Conservation (phyloP, 2,329 filamentous ascomycete species). For the Colletotrichum sp. region DNA sequence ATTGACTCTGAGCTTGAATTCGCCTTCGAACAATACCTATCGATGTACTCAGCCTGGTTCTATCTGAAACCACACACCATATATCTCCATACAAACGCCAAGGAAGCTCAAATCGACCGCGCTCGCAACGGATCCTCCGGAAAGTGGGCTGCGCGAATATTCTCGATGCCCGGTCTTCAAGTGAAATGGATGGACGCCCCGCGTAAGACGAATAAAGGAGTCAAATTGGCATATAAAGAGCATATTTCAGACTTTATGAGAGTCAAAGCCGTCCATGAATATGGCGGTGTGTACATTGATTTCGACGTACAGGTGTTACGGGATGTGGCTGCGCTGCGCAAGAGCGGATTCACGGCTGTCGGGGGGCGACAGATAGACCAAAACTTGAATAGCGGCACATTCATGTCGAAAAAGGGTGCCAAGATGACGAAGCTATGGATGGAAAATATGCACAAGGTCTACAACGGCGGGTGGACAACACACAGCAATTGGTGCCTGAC, state of each 20-base stretch:
- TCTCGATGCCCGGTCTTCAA: not conserved
- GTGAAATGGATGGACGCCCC: not conserved
- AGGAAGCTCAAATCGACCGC: not conserved
- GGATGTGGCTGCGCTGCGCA: not conserved
- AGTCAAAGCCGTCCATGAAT: conserved; percentile 22
- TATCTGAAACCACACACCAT: not conserved
- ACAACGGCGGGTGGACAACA: conserved; percentile 30
- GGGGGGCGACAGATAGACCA: not conserved
- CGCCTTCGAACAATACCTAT: not conserved
- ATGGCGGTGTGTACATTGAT: conserved; percentile 29
- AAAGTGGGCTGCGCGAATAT: not conserved
- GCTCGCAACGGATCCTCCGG: not conserved
- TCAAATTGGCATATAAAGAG: not conserved
- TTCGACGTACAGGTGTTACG: conserved; percentile 22
- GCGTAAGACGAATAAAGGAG: not conserved
- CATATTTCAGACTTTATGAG: conserved; percentile 14
- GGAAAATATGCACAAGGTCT: conserved; percentile 29
- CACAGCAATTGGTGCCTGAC: conserved; percentile 25
- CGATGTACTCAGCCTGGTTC: not conserved
- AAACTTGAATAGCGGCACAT: not conserved
- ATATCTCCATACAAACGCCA: not conserved
- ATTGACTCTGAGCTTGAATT: not conserved
- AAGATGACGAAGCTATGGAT: conserved; percentile 24
- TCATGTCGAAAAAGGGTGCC: conserved; percentile 4
- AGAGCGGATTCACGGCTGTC: not conserved